Evolutionary conservation across 208 protist genomes (phyloP).

Genomic region (Leishmania mexicana): DNA sequence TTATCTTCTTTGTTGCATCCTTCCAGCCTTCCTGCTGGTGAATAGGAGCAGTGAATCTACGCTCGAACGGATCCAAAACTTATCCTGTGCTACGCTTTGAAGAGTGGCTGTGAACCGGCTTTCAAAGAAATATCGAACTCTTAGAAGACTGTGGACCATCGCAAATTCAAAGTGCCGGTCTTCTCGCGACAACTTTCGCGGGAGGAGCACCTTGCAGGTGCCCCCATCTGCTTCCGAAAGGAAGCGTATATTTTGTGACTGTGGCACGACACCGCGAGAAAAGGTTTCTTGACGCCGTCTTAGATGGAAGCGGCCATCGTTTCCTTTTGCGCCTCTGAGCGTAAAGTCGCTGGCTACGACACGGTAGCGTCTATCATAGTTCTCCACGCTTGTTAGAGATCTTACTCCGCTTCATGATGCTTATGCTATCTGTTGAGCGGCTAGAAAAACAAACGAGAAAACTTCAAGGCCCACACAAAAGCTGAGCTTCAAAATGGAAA

Average conservation of each 20-base stretch:
- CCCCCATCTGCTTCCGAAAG: background rate
- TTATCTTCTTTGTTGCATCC: background rate
- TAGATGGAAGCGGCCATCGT: background rate
- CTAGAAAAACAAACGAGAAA: background rate
- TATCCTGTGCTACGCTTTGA: background rate
- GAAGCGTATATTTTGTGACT: background rate
- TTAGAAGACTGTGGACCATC: background rate
- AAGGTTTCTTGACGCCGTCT: background rate
- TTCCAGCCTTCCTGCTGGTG: background rate
- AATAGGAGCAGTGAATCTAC: background rate
- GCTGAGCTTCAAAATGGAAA: background rate
- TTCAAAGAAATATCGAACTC: background rate
- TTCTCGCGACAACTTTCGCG: background rate
- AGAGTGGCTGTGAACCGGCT: background rate
- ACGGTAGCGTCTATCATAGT: background rate
- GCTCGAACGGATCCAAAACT: background rate
- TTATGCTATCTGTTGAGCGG: background rate
- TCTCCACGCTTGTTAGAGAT: background rate
- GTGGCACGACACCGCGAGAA: background rate
- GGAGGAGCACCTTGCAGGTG: too few relatives aligned
- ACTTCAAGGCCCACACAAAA: slow-evolving; percentile 5
- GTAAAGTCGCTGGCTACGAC: background rate
- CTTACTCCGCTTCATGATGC: background rate
- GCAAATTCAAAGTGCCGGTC: background rate
- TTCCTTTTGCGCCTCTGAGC: background rate